Evolutionary conservation across 495 filamentous ascomycete genomes (phyloP).

Genomic region (Polyplosphaeria fusca): DNA sequence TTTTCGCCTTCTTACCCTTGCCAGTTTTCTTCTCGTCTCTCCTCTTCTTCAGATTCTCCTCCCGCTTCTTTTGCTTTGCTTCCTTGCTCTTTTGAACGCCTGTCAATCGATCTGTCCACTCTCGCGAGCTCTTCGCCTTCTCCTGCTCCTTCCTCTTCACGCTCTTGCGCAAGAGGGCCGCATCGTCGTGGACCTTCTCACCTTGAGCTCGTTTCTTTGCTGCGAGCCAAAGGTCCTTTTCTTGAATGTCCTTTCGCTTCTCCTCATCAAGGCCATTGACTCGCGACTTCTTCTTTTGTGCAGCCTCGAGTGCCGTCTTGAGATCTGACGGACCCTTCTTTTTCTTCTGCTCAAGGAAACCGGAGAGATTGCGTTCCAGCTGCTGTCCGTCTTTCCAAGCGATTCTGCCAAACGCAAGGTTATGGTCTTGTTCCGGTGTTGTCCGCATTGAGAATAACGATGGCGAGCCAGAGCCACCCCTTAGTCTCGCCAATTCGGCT

Average conservation of each 20-base stretch:
- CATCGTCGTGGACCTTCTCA: conserved; percentile 86
- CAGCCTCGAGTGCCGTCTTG: conserved; percentile 66
- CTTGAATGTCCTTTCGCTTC: conserved; percentile 78
- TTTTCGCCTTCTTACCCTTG: conserved; percentile 60
- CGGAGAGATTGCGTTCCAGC: conserved; percentile 62
- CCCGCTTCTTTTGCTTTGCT: conserved; percentile 79
- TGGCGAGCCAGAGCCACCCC: conserved; percentile 34
- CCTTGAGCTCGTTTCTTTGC: conserved; percentile 83
- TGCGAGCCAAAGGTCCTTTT: conserved; percentile 92
- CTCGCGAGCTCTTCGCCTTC: conserved; percentile 85
- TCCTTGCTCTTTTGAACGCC: conserved; percentile 72
- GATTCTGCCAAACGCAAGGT: conserved; percentile 83
- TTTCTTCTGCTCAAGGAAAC: conserved; percentile 58
- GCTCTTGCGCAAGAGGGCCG: conserved; percentile 86
- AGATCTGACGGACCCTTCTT: conserved; percentile 76
- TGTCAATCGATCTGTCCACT: conserved; percentile 81
- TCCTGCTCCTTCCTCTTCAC: conserved; percentile 85
- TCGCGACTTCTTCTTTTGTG: conserved; percentile 65
- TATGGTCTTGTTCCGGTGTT: conserved; percentile 50
- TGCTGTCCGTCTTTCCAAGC: conserved; percentile 81
- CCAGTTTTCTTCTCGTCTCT: conserved; percentile 58
- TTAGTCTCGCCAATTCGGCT: conserved; percentile 49
- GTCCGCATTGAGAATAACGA: conserved; percentile 31
- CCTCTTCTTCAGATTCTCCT: conserved; percentile 81
- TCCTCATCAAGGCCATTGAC: conserved; percentile 66